Evolutionary conservation across 2,329 filamentous ascomycete species (phyloP).

Genomic region (Calonectria fujianensis): DNA sequence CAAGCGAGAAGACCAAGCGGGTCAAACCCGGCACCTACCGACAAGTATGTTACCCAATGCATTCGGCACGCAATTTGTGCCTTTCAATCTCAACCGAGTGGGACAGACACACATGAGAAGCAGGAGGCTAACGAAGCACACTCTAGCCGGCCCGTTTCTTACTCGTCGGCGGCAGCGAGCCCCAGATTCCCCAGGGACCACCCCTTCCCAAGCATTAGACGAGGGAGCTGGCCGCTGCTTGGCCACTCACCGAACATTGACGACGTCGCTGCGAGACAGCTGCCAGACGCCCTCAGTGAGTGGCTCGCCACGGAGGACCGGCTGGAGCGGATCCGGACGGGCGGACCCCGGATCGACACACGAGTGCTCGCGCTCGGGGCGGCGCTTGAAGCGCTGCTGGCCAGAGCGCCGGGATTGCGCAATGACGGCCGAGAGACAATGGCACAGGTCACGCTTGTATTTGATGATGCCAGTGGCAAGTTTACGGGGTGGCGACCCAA

Average conservation of each 20-base stretch:
- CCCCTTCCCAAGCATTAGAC: slow-evolving; percentile 10
- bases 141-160: slow-evolving; percentile 1
- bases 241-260: slow-evolving; percentile 10
- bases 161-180: slow-evolving; percentile 3
- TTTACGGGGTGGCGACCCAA: slow-evolving; percentile 40
- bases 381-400: slow-evolving; percentile 32
- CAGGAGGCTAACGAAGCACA: slow-evolving; percentile 15
- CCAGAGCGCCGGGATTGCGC: slow-evolving; percentile 17
- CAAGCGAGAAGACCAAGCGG: slow-evolving; percentile 27
- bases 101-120: slow-evolving; percentile 9
- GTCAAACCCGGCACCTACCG: slow-evolving; percentile 14
- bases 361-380: slow-evolving; percentile 28
- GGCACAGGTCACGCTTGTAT: slow-evolving; percentile 29
- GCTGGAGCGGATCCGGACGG: slow-evolving; percentile 37
- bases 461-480: slow-evolving; percentile 30
- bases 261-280: slow-evolving; percentile 3
- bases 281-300: slow-evolving; percentile 14
- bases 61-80: background rate
- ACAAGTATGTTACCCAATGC: slow-evolving; percentile 28
- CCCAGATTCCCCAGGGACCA: background rate
- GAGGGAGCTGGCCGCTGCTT: slow-evolving; percentile 34
- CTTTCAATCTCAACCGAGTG: background rate
- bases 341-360: slow-evolving; percentile 31
- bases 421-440: slow-evolving; percentile 9
- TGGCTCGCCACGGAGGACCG: slow-evolving; percentile 36